Evolutionary conservation across 2,329 filamentous ascomycete genomes (phyloP).

Genomic region (Bretziella fagacearum): DNA sequence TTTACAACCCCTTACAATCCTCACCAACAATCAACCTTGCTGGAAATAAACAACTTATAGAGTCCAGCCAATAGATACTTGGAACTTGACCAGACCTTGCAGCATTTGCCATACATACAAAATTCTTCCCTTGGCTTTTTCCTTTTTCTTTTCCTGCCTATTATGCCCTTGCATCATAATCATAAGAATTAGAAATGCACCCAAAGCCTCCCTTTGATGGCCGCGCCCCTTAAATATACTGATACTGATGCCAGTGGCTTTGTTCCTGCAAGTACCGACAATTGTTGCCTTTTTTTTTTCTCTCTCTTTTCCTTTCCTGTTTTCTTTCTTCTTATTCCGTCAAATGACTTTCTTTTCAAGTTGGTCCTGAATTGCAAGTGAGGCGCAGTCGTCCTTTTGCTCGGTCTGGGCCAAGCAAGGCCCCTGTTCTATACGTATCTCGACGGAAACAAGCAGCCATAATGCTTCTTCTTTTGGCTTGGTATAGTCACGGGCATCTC

Average conservation of each 20-base stretch:
- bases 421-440: background rate
- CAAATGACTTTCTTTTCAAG: background rate
- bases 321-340: background rate
- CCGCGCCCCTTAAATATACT: background rate
- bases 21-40: too few relatives aligned
- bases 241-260: background rate
- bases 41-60: too few relatives aligned
- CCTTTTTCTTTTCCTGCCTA: background rate
- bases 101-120: too few relatives aligned
- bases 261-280: background rate
- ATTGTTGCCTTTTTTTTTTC: too few relatives aligned
- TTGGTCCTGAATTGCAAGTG: too few relatives aligned
- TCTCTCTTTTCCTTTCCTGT: background rate
- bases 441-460: background rate
- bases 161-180: background rate
- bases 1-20: too few relatives aligned
- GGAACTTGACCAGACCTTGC: too few relatives aligned
- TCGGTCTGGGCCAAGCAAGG: conserved; percentile 4
- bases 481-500: background rate
- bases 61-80: too few relatives aligned
- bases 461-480: background rate
- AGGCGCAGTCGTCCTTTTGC: conserved; percentile 6
- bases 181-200: background rate
- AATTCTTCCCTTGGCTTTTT: background rate
- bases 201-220: background rate